Evolutionary conservation across 2,329 filamentous ascomycete genomes (phyloP).

Genomic region (Aspergillus jensenii): DNA sequence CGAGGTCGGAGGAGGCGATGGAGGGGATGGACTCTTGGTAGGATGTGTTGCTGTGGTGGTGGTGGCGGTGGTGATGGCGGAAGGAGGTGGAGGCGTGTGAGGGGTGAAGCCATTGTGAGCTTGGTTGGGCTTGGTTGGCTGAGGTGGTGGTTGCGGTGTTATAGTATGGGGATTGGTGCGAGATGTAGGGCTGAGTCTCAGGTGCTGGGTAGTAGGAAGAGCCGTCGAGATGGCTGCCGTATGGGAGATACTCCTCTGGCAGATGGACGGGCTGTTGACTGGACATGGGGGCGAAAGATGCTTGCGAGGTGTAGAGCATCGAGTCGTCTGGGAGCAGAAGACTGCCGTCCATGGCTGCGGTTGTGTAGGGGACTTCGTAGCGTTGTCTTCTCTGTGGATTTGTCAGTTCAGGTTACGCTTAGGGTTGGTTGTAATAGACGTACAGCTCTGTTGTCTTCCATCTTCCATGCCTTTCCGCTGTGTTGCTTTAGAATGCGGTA

Average conservation of each 20-base stretch:
- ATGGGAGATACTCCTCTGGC: background rate
- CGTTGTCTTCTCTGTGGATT: background rate
- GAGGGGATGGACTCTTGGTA: constrained; percentile 4
- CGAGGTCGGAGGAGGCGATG: background rate
- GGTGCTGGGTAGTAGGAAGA: background rate
- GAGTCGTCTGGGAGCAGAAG: constrained; percentile 1
- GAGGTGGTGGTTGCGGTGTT: background rate
- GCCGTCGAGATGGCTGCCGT: background rate
- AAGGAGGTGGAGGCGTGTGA: background rate
- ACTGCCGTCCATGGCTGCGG: background rate
- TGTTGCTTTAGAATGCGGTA: background rate
- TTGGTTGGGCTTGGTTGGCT: background rate
- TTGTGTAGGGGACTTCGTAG: constrained; percentile 1
- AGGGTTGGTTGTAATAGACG: background rate
- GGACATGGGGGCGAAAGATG: background rate
- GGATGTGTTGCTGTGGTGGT: background rate
- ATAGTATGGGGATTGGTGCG: background rate
- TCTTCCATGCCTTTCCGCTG: background rate
- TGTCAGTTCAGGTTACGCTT: background rate
- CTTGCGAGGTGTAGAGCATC: constrained; percentile 3
- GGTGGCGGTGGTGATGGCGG: background rate
- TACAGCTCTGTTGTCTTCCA: constrained; percentile 7
- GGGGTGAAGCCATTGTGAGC: constrained; percentile 1
- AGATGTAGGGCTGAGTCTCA: background rate
- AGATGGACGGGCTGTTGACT: background rate